Evolutionary conservation across 208 protist genomes (phyloP), one percentile per base, ranked within the genome.

Genomic region (Acanthamoeba triangularis): DNA sequence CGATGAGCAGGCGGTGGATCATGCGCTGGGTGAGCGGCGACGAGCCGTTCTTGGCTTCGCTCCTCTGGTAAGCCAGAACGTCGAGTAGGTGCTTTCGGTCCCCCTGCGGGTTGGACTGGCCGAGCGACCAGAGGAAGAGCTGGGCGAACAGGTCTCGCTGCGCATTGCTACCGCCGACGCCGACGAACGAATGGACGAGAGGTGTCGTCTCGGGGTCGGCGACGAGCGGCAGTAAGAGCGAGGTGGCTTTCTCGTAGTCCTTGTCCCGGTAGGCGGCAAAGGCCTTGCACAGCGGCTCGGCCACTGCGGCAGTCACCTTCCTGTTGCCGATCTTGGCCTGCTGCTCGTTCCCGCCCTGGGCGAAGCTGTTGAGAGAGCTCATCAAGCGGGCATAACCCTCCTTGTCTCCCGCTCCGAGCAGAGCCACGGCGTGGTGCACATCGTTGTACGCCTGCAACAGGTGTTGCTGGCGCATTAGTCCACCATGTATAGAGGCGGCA

Each of bases 91-190:
- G 44, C 44, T 59, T 85, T 8, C 44, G 5, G 18, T 59, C 61
- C 25, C 25, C 54, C 54, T 25, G 78, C 16, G 78, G 78, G 14
- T 85, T 25, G 41, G 78, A 54, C 78, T 85, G 35, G 28, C 78
- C 78, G 14, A 85, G 78, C 23, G 85, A 91, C n/a, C 14, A 11
- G 61, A 91, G 85, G 61, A 91, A 72, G 35, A 91, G 61, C 54
- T 91, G 85, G 13, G 56, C 52, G 61, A 91, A 91, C 16, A 91
- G 56, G 33, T 91, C 85, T 7, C 85, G 52, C 33, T 91, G 85
- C 1, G 85, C 85, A 49, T 91, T 63, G 37, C 85, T 91, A 28
- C 85, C 85, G 25, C 85, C 85, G 13, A 91, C 20, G 14, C 13
- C 23, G 25, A 56, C 47, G 28, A 85, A 85, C 7, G 78, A n/a